phyloP scores from a whole-genome alignment of 768 basidiomycete species.

The Boletellus ananas region DNA sequence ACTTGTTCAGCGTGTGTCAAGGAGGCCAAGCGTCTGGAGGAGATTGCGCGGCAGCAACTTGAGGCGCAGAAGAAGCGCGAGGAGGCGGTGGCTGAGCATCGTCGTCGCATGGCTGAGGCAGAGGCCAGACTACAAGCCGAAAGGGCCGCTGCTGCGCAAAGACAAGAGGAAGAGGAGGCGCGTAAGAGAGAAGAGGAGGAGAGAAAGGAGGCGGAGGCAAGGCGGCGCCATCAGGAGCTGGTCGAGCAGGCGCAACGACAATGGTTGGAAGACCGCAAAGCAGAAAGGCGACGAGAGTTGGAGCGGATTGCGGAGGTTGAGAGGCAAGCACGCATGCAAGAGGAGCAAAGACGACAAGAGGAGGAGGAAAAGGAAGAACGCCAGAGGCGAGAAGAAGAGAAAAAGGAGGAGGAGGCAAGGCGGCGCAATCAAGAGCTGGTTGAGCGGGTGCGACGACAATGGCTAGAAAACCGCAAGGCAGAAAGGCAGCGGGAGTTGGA shows the following conservation, averaged over 20 bases:
- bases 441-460: too few species aligned
- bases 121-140: conserved; percentile 32
- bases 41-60: conserved; percentile 36
- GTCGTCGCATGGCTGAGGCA: conserved; percentile 37
- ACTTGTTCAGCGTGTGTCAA: conserved; percentile 44
- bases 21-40: conserved; percentile 35
- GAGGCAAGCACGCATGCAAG: not conserved
- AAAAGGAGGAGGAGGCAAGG: not conserved
- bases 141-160: conserved; percentile 3
- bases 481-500: too few species aligned
- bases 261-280: too few species aligned
- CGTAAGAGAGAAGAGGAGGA: not conserved
- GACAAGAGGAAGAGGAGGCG: not conserved
- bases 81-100: conserved; percentile 39
- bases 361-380: conserved; percentile 20
- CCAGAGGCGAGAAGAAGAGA: conserved; percentile 6
- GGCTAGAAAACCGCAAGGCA: too few species aligned
- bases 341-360: not conserved
- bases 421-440: not conserved
- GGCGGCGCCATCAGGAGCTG: not conserved
- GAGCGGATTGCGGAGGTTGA: too few species aligned
- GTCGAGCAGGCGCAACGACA: too few species aligned
- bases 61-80: conserved; percentile 41
- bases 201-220: conserved; percentile 27
- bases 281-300: too few species aligned